These are phyloP conservation scores for Astrothelium macrocarpum DNA, from an alignment of 495 filamentous ascomycete species.

Conservation along the genomic window DNA sequence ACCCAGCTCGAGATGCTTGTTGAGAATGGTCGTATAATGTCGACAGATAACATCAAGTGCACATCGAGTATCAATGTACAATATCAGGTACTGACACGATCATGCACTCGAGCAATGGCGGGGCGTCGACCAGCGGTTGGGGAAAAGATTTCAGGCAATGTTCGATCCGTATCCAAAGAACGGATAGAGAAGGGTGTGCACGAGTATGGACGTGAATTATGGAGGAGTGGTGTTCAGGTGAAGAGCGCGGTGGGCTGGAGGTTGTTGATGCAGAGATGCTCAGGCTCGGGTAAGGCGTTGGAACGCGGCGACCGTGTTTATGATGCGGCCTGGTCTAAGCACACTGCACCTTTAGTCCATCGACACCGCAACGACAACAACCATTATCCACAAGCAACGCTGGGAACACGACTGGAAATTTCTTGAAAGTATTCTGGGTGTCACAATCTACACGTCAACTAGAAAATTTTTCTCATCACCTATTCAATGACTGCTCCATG, in stretches of 20 bases:
- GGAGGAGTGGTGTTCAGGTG: background rate
- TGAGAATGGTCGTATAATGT: conserved; percentile 4
- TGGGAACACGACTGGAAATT: background rate
- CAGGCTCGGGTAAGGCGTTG: background rate
- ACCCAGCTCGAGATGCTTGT: conserved; percentile 21
- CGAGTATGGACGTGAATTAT: background rate
- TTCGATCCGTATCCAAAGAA: conserved; percentile 4
- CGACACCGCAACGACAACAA: background rate
- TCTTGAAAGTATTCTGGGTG: too few relatives aligned
- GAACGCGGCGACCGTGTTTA: conserved; percentile 7
- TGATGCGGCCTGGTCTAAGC: background rate
- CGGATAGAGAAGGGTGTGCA: conserved; percentile 1
- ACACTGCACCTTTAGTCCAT: background rate
- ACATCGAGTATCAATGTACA: conserved; percentile 14
- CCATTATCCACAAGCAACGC: background rate
- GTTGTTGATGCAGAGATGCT: conserved; percentile 1
- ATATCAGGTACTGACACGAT: conserved; percentile 5
- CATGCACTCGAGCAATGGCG: conserved; percentile 7
- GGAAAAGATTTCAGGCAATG: background rate
- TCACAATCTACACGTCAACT: too few relatives aligned
- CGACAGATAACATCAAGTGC: conserved; percentile 7
- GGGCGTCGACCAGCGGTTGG: conserved; percentile 5
- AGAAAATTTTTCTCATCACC: too few relatives aligned
- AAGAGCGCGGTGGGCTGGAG: background rate
- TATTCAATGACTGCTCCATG: background rate